These are phyloP conservation scores for Podospora pseudocomata DNA, from an alignment of 495 filamentous ascomycete species.

Conservation along the genomic window DNA sequence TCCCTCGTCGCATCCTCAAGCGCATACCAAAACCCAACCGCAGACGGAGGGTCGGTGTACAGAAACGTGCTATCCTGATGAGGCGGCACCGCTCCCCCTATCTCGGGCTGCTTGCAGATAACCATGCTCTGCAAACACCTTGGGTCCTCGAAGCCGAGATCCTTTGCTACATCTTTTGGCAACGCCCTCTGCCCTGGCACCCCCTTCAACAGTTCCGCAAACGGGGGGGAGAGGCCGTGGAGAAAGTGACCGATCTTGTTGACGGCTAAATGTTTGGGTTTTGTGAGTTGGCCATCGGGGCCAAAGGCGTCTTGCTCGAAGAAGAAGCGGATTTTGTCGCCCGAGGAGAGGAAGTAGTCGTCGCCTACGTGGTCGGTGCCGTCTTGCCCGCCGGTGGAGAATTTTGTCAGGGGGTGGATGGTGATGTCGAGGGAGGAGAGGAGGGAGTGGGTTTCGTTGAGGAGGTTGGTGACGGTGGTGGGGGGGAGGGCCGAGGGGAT, in stretches of 20 bases:
- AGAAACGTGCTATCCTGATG: slow-evolving; percentile 92
- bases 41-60: slow-evolving; percentile 85
- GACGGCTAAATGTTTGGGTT: slow-evolving; percentile 76
- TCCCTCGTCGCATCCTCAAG: slow-evolving; percentile 80
- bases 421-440: slow-evolving; percentile 71
- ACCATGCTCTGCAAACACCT: slow-evolving; percentile 84
- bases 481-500: slow-evolving; percentile 72
- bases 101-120: slow-evolving; percentile 96
- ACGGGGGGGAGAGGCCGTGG: slow-evolving; percentile 69
- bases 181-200: slow-evolving; percentile 40
- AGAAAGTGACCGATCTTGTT: slow-evolving; percentile 97
- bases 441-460: slow-evolving; percentile 67
- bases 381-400: slow-evolving; percentile 72
- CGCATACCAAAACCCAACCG: slow-evolving; percentile 94
- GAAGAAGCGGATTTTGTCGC: slow-evolving; percentile 93
- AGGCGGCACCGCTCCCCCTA: slow-evolving; percentile 79
- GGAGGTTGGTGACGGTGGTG: slow-evolving; percentile 60
- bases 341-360: slow-evolving; percentile 84
- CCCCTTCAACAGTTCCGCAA: slow-evolving; percentile 56
- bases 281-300: slow-evolving; percentile 53
- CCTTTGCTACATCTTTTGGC: slow-evolving; percentile 61
- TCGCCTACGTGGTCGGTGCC: slow-evolving; percentile 77
- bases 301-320: slow-evolving; percentile 87
- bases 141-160: slow-evolving; percentile 71
- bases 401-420: slow-evolving; percentile 86